Base-by-base conservation (phyloP, 2,329 filamentous ascomycete genomes). In the Colletotrichum sansevieriae region DNA sequence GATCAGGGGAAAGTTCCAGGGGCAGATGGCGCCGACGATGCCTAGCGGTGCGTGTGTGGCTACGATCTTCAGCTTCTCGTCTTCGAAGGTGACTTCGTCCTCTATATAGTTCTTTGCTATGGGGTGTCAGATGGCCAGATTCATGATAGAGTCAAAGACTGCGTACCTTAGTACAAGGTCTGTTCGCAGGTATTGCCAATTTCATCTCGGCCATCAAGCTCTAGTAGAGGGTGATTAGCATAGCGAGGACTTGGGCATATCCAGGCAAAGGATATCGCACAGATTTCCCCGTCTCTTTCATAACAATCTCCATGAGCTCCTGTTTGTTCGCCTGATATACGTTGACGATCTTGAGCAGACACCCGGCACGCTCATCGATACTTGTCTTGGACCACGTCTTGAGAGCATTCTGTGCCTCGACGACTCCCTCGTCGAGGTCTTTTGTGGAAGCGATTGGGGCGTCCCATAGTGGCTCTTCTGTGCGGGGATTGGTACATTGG, bases 1-100 rank as follows among this genome's bases (percentile, higher is more conserved):
- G 63, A 83, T 79, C 33, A 84, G 71, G 1, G 83, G 83, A 71
- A 84, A 90, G 75, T 90, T 90, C 88, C 88, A 90, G 1, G 87
- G 87, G 25, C 85, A 84, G 72, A 90, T 89, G 66, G 83, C 88
- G 12, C 80, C 85, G 29, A 83, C 79, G 4, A 86, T 80, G 39
- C 85, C 85, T 44, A 87, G 78, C 0, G 85, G 85, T 20, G 76
- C 75, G 72, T 83, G 82, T 3, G 79, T 82, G 2, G 79, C 79
- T 18, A 83, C 74, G 71, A 85, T 77, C 33, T 75, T 77, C 51
- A 79, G 72, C 12, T 76, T 78, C 12, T 82, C 80, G 57, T 82
- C 82, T 43, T 87, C 84, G 70, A 82, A 80, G 63, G 86, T 76
- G 66, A 85, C 72, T 47, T 84, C 82, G 62, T 84, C 82, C 49